Percentiles rank a stretch among this genome's conserved stretches.
These are phyloP conservation scores for Mycena belliarum DNA, from an alignment of 768 basidiomycete species.

Conservation along the genomic window DNA sequence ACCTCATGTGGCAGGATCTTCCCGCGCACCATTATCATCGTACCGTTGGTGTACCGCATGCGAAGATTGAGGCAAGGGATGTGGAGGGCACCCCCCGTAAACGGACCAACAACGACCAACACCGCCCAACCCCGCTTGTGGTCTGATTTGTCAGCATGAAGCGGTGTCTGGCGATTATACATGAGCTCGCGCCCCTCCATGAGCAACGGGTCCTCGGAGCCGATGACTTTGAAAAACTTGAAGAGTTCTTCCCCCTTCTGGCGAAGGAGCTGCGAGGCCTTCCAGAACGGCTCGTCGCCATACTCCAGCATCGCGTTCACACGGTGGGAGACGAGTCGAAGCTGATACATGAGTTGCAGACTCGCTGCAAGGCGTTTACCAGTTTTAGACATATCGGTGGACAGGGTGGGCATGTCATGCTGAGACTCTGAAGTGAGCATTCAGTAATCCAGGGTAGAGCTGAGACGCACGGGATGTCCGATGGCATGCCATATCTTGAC, in stretches of 20 bases:
- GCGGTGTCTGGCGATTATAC: constrained; percentile 1
- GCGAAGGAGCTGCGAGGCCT: neutral
- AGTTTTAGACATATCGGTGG: neutral
- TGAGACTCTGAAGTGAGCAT: neutral
- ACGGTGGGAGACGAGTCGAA: neutral
- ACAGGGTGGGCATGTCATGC: neutral
- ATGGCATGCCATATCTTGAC: constrained; percentile 3
- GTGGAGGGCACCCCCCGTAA: constrained; percentile 12
- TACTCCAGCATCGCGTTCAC: neutral
- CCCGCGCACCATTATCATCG: constrained; percentile 18
- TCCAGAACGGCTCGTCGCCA: neutral
- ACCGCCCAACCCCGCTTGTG: constrained; percentile 5
- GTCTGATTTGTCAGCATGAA: neutral
- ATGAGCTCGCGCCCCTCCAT: constrained; percentile 4
- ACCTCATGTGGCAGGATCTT: constrained; percentile 24
- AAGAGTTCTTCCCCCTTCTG: neutral
- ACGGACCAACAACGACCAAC: neutral
- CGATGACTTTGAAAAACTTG: neutral
- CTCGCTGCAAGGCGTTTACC: neutral
- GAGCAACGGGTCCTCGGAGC: neutral
- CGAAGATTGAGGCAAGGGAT: constrained; percentile 13
- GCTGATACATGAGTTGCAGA: neutral
- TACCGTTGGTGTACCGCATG: constrained; percentile 14
- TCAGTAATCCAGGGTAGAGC: neutral
- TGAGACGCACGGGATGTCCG: neutral